Conservation (phyloP, 305 asterid genomes). For the Coffea humblotiana region DNA sequence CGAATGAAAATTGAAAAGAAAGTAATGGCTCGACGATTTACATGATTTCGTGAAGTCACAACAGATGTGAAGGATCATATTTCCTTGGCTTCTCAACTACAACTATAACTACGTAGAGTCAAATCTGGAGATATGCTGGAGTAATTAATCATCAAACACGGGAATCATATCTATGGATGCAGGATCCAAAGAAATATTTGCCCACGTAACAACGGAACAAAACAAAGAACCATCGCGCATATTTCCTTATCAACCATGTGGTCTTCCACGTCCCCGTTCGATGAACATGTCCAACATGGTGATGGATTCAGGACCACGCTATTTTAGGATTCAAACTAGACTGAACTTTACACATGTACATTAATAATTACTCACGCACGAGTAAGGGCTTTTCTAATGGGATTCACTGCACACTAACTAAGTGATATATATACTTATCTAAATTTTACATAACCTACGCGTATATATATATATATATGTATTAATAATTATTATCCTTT, state of each 20-base stretch:
- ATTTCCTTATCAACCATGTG: constrained; percentile 13
- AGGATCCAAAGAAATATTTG: constrained; percentile 21
- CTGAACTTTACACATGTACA: too few species aligned
- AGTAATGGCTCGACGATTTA: neutral
- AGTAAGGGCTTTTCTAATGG: too few species aligned
- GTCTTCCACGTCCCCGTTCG: constrained; percentile 11
- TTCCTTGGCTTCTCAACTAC: neutral
- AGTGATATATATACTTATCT: too few species aligned
- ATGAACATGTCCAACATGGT: neutral
- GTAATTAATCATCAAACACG: constrained; percentile 7
- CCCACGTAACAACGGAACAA: neutral
- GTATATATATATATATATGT: too few species aligned
- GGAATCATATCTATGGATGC: constrained; percentile 2
- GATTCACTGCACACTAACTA: too few species aligned
- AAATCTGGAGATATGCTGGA: neutral
- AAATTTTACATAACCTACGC: too few species aligned
- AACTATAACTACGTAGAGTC: neutral
- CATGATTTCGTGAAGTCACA: constrained; percentile 5
- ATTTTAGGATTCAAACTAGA: neutral
- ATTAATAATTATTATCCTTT: too few species aligned
- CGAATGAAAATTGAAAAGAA: neutral
- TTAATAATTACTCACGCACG: too few species aligned
- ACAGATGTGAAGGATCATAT: neutral
- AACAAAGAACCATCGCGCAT: neutral
- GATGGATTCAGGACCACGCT: neutral